Conservation (phyloP, 2,329 filamentous ascomycete genomes). For the Niveomyces coronatus region DNA sequence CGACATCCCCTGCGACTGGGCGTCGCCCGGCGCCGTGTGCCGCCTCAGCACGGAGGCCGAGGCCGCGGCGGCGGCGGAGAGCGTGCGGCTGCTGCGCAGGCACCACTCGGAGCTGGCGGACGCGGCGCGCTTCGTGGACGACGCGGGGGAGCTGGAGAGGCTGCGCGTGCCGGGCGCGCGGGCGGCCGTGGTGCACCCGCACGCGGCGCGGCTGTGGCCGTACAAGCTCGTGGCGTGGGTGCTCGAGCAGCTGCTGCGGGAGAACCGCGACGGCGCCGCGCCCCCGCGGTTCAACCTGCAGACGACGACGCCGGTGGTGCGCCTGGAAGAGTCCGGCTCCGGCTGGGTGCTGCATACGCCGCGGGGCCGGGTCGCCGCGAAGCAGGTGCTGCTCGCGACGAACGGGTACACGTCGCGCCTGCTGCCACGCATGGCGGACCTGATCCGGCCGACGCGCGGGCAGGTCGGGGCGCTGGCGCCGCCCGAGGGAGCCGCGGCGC, state of each 20-base stretch:
- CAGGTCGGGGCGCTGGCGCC: constrained; percentile 59
- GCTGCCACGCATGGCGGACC: constrained; percentile 54
- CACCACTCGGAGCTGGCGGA: constrained; percentile 47
- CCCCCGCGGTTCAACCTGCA: constrained; percentile 54
- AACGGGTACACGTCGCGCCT: constrained; percentile 78
- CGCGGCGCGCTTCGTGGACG: constrained; percentile 31
- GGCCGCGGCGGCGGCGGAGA: constrained; percentile 39
- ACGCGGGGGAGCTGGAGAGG: constrained; percentile 31
- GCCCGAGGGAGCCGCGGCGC: constrained; percentile 27
- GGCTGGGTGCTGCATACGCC: constrained; percentile 56
- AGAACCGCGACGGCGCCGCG: constrained; percentile 12
- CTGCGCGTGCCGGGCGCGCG: constrained; percentile 46
- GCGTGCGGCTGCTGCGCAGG: constrained; percentile 39
- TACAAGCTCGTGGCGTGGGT: constrained; percentile 74
- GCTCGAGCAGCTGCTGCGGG: constrained; percentile 45
- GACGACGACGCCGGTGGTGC: constrained; percentile 57
- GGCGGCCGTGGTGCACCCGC: constrained; percentile 53
- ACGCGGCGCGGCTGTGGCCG: constrained; percentile 65
- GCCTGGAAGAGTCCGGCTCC: constrained; percentile 27
- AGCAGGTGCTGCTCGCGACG: constrained; percentile 63
- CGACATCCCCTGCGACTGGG: constrained; percentile 60
- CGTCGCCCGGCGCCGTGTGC: constrained; percentile 51
- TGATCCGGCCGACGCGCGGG: constrained; percentile 69
- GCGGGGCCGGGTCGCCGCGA: constrained; percentile 54
- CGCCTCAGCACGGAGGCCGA: constrained; percentile 47